phyloP scores from a whole-genome alignment of 306 rosid genomes.

The cucumber (Cucumis sativus) region Cucumber_9930_V3 NC_026658.2:10198001-10198500 shows the following conservation, averaged over 20 bases:
- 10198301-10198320: slow-evolving; percentile 78
- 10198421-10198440: background rate
- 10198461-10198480: background rate
- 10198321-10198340: slow-evolving; percentile 87
- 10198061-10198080: background rate
- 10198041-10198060: background rate
- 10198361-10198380: slow-evolving; percentile 4
- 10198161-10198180: background rate
- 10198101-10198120: background rate
- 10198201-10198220: background rate
- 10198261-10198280: background rate
- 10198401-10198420: background rate
- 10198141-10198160: background rate
- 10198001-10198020: background rate
- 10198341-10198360: slow-evolving; percentile 93
- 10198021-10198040: background rate
- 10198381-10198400: background rate
- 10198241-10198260: background rate
- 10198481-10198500: slow-evolving; percentile 76
- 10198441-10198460: background rate
- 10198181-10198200: background rate
- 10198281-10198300: background rate
- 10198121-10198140: background rate
- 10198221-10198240: background rate
- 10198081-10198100: background rate